These are phyloP conservation scores for Podospora sp. DNA, from an alignment of 495 filamentous ascomycete genomes.

Conservation along the genomic window DNA sequence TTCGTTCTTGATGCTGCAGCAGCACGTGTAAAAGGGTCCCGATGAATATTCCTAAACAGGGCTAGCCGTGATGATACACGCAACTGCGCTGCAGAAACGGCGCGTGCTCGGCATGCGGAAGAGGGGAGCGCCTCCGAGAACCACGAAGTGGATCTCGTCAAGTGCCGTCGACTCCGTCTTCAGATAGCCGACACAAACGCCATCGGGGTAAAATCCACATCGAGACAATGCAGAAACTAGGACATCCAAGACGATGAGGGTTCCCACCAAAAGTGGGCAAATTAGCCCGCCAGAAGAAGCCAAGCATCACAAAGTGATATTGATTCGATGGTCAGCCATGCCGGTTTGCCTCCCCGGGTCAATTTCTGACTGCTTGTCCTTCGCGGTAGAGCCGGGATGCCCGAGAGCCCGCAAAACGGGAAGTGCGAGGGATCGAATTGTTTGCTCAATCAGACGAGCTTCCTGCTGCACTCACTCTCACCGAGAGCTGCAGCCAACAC, in stretches of 20 bases:
- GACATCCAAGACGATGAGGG: background rate
- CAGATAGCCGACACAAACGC: slow-evolving; percentile 12
- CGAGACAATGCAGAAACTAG: background rate
- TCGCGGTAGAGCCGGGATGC: background rate
- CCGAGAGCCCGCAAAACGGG: background rate
- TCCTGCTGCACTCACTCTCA: background rate
- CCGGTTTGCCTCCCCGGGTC: background rate
- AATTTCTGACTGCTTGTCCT: too few relatives aligned
- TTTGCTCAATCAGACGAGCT: slow-evolving; percentile 1
- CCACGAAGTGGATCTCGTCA: background rate
- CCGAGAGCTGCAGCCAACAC: slow-evolving; percentile 14
- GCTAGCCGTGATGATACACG: background rate
- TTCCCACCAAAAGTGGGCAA: slow-evolving; percentile 1
- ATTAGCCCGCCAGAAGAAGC: background rate
- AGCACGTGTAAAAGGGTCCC: background rate
- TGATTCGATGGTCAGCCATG: background rate
- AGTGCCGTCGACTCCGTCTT: slow-evolving; percentile 6
- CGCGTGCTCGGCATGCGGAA: background rate
- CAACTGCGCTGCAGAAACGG: background rate
- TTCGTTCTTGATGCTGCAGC: background rate
- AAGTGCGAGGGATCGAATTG: background rate
- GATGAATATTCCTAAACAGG: background rate
- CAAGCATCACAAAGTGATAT: background rate
- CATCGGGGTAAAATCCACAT: slow-evolving; percentile 9
- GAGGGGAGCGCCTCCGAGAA: background rate